Conservation (phyloP, 2,329 filamentous ascomycete genomes). For the Sarocladium kiliense region DNA sequence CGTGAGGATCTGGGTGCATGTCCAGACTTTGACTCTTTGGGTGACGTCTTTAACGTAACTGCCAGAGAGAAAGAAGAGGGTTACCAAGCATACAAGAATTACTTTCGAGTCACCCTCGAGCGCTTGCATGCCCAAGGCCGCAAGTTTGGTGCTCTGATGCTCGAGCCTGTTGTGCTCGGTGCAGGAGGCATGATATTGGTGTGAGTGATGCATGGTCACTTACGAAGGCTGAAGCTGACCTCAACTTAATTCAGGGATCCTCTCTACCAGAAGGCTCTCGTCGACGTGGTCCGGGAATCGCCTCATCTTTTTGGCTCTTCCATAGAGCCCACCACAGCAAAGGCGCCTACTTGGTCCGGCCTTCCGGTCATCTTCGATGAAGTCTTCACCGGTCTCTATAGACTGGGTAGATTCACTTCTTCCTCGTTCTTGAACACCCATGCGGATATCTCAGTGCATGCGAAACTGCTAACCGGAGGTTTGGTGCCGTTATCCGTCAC, state of each 20-base stretch:
- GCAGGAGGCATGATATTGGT: conserved; percentile 81
- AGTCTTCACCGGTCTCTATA: conserved; percentile 81
- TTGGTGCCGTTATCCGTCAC: conserved; percentile 74
- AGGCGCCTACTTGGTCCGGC: conserved; percentile 54
- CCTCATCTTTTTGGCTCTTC: conserved; percentile 46
- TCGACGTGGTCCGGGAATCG: conserved; percentile 58
- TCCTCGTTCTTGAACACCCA: conserved; percentile 63
- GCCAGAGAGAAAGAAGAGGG: conserved; percentile 28
- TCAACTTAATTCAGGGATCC: conserved; percentile 59
- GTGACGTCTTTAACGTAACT: conserved; percentile 56
- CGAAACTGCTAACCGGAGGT: conserved; percentile 79
- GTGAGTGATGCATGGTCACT: conserved; percentile 37
- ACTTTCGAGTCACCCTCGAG: conserved; percentile 52
- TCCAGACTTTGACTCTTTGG: conserved; percentile 41
- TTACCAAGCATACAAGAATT: conserved; percentile 43
- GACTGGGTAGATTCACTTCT: conserved; percentile 67
- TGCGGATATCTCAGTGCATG: conserved; percentile 74
- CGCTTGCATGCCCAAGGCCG: conserved; percentile 48
- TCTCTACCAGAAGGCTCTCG: conserved; percentile 70
- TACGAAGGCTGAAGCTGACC: conserved; percentile 12
- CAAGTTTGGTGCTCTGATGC: conserved; percentile 71
- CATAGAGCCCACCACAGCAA: not conserved
- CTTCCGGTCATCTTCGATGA: conserved; percentile 80
- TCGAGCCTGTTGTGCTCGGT: conserved; percentile 76
- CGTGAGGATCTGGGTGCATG: conserved; percentile 37